Base-by-base conservation (phyloP, 306 rosid species). In the Senna tora region DNA sequence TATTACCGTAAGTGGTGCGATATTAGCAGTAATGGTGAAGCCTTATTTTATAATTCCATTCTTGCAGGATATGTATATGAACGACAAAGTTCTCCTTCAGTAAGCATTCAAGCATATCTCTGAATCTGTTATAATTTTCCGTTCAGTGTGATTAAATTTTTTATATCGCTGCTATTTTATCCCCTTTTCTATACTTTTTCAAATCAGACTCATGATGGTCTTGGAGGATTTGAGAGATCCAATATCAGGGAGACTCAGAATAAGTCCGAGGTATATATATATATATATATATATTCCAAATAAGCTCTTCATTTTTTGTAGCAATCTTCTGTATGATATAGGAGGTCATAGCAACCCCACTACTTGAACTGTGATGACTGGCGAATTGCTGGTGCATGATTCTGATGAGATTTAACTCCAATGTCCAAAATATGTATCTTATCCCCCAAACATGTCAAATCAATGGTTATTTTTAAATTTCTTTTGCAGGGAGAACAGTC, bases 41-140 rank as follows among this genome's bases (percentile, higher is more conserved):
- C 64, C 41, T n/a, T 8, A 1, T 22, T 34, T 67, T 21, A 17
- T 39, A 9, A 13, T 50, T 73, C 50, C 13, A 30, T 33, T 75
- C 52, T 54, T 73, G 88, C 95, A 94, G 98, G 96, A 42, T 89
- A 82, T 80, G 68, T 70, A 47, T 87, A 88, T 61, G 95, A 94
- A 59, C 88, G 80, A 64, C 89, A 73, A 75, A 82, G 57, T 74
- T 70, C 95, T 59, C 84, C 88, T 65, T 63, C 92, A 20, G 97
- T 94, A 84, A 84, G 92, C 56, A 75, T 65, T 80, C 46, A 30
- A 69, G 9, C 70, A 39, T 49, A 51, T 50, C 3, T 73, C 5
- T 72, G 76, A 74, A 63, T 60, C 21, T 71, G 46, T 58, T 72
- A 16, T 30, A 38, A 12, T 0, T 47, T 73, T 76, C 43, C 15